These are phyloP conservation scores for Fusarium torreyae DNA, from an alignment of 2,329 filamentous ascomycete species.

Conservation along the genomic window DNA sequence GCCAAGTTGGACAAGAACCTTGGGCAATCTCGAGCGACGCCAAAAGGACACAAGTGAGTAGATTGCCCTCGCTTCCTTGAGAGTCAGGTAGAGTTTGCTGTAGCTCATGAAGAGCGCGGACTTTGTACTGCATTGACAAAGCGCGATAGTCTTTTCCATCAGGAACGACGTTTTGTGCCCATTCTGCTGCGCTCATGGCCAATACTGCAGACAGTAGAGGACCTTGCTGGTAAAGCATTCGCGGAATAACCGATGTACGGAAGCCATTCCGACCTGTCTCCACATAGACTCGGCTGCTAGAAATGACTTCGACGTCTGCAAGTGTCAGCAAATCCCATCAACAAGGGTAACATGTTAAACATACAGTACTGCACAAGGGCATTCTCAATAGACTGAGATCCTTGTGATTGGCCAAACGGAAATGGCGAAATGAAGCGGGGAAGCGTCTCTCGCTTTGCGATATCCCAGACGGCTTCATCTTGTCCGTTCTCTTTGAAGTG, in stretches of 20 bases:
- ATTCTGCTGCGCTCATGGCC: slow-evolving; percentile 47
- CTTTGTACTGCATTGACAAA: slow-evolving; percentile 45
- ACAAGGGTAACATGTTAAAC: not conserved
- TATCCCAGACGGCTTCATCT: not conserved
- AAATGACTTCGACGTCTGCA: slow-evolving; percentile 43
- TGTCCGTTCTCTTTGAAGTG: not conserved
- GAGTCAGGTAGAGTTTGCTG: slow-evolving; percentile 32
- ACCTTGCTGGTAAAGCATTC: slow-evolving; percentile 33
- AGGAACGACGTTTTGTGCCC: slow-evolving; percentile 34
- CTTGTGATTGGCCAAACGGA: slow-evolving; percentile 4
- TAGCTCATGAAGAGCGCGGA: slow-evolving; percentile 39
- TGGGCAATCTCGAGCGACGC: slow-evolving; percentile 46
- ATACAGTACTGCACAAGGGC: slow-evolving; percentile 46
- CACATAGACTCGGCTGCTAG: slow-evolving; percentile 46
- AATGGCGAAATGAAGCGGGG: slow-evolving; percentile 32
- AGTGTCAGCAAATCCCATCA: slow-evolving; percentile 2
- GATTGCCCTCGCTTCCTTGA: slow-evolving; percentile 37
- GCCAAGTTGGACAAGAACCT: slow-evolving; percentile 43
- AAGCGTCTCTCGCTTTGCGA: slow-evolving; percentile 3
- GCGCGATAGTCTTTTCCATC: slow-evolving; percentile 42
- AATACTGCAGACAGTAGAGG: slow-evolving; percentile 42
- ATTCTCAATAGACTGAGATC: slow-evolving; percentile 22
- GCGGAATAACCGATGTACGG: slow-evolving; percentile 44
- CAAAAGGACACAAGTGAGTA: slow-evolving; percentile 44
- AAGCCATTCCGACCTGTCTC: slow-evolving; percentile 42